These are phyloP conservation scores for Ogataea polymorpha DNA, from an alignment of 805 yeast genomes.

Conservation along the genomic window DNA sequence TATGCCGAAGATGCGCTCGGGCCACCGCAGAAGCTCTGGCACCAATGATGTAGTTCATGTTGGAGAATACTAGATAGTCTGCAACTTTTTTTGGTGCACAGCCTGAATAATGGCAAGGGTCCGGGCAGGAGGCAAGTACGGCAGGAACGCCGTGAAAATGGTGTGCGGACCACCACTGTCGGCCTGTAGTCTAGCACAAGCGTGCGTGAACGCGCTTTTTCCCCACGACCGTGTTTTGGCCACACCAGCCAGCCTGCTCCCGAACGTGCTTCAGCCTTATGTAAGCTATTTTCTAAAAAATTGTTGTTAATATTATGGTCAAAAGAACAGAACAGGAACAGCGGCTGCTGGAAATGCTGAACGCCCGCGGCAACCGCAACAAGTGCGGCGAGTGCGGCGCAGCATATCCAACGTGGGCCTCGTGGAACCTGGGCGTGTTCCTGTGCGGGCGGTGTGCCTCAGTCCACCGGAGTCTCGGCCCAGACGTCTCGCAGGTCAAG, in stretches of 20 bases:
- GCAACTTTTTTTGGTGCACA: background rate
- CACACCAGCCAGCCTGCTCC: too few relatives aligned
- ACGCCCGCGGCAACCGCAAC: constrained; percentile 56
- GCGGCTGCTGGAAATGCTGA: constrained; percentile 55
- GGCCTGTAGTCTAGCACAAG: too few relatives aligned
- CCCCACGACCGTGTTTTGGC: too few relatives aligned
- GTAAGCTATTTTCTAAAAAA: background rate
- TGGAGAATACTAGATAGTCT: background rate
- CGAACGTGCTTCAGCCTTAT: too few relatives aligned
- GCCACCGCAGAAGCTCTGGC: background rate
- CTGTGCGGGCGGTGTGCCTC: constrained; percentile 86
- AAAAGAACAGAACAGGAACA: constrained; percentile 26
- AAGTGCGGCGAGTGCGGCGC: constrained; percentile 79
- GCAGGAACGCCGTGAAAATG: too few relatives aligned
- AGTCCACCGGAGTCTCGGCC: constrained; percentile 64
- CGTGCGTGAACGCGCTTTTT: too few relatives aligned
- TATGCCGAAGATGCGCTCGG: background rate
- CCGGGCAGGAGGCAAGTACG: too few relatives aligned
- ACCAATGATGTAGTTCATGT: background rate
- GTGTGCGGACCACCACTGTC: too few relatives aligned
- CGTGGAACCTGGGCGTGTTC: constrained; percentile 58
- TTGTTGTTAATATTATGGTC: constrained; percentile 1
- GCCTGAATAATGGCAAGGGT: background rate
- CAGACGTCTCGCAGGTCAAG: constrained; percentile 61
- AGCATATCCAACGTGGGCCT: constrained; percentile 58